These are phyloP conservation scores for Sporothrix inflata DNA, from an alignment of 2,329 filamentous ascomycete species.

Conservation along the genomic window DNA sequence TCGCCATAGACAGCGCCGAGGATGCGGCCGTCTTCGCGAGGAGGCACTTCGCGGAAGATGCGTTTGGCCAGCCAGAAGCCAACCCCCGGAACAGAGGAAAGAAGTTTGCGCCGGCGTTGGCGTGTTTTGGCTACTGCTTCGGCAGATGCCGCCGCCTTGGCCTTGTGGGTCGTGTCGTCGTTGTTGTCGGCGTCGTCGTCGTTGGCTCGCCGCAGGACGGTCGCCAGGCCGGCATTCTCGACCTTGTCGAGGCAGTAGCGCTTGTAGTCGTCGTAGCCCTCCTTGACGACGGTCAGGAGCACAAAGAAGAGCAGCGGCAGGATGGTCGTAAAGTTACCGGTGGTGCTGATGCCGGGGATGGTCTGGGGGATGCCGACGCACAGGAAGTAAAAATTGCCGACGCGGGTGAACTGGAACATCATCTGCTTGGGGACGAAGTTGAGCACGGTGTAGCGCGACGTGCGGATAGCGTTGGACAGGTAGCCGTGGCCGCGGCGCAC, in stretches of 20 bases:
- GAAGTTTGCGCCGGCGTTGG: constrained; percentile 2
- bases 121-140: background rate
- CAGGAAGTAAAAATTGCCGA: constrained; percentile 88
- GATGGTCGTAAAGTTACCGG: constrained; percentile 74
- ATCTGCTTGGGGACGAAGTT: constrained; percentile 86
- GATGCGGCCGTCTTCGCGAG: constrained; percentile 17
- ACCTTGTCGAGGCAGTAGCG: constrained; percentile 79
- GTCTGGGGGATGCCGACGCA: constrained; percentile 83
- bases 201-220: constrained; percentile 45
- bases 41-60: constrained; percentile 2
- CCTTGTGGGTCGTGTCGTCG: background rate
- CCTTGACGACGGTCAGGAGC: constrained; percentile 77
- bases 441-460: constrained; percentile 80
- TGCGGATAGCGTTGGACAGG: constrained; percentile 70
- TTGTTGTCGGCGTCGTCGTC: constrained; percentile 6
- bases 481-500: constrained; percentile 56
- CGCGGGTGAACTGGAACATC: constrained; percentile 81
- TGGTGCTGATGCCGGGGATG: constrained; percentile 76
- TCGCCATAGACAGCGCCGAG: constrained; percentile 21
- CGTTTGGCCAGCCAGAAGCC: constrained; percentile 12
- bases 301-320: constrained; percentile 76
- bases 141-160: background rate
- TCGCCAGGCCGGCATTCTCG: constrained; percentile 67
- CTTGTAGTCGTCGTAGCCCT: constrained; percentile 84
- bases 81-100: background rate